Evolutionary conservation across 1,284 basidiomycete species (phyloP), one percentile per base, ranked within the genome.

Genomic region (Gymnopus androsaceus): DNA sequence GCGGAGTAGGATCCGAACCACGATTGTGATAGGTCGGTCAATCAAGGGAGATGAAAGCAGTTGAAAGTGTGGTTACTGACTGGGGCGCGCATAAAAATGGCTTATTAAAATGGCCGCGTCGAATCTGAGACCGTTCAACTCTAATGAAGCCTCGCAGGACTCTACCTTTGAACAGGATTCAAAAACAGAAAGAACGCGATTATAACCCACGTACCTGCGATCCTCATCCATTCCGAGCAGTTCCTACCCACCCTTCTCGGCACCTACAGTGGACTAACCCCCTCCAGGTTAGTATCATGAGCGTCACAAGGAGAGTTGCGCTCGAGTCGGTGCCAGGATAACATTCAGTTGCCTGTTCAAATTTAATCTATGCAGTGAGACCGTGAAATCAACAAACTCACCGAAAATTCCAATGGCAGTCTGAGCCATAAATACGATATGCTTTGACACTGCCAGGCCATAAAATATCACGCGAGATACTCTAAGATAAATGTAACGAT

Each of bases 61-160:
- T 14, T 5, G n/a, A 37, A 48, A 4, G 36, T 31, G 33, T n/a
- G n/a, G 48, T 36, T 59, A 72, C 83, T 57, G 63, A 92, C 88
- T 1, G 96, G 96, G 34, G 96, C 96, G 38, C 96, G 92, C 64
- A 99, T 99, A 73, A 99, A 99, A 42, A 98, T 83, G 0, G 92
- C 93, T 33, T 82, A 87, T 33, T 82, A 87, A 71, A 95, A 97
- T 0, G 91, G 84, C 36, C 72, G 68, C 1, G 81, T 71, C 1
- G 89, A 68, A 48, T 89, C 73, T 31, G 12, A 98, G 73, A 25
- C 81, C 84, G 11, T 82, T 77, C 3, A 95, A 86, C 19, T 74
- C 67, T 11, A 98, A 75, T 0, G 84, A 80, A 0, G 85, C 87
- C 69, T 97, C 94, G 67, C 98, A 98, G 2, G 92, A 95, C 67